A percentile compares a stretch with the other conserved stretches of the same genome.
These are phyloP conservation scores for Nyctanthes arbortristis DNA, from an alignment of 257 asterid genomes.

Conservation along the genomic window DNA sequence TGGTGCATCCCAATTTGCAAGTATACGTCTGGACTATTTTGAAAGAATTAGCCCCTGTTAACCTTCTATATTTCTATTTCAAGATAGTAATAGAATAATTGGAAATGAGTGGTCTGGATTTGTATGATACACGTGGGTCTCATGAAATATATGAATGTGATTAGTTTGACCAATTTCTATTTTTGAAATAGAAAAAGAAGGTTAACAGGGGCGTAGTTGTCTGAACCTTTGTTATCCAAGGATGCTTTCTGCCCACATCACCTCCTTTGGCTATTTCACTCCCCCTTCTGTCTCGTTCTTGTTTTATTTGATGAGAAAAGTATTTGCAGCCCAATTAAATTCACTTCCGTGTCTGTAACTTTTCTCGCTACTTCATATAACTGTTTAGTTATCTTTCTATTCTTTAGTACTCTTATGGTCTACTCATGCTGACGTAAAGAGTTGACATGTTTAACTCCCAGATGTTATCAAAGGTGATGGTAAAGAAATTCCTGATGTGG, in stretches of 20 bases:
- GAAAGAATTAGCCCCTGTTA: no score
- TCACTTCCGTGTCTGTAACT: background rate
- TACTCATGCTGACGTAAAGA: constrained; percentile 11
- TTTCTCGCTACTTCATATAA: background rate
- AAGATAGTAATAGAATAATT: no score
- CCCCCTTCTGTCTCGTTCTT: background rate
- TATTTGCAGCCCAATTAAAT: background rate
- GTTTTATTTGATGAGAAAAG: background rate
- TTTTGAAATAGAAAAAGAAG: no score
- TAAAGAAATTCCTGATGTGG: constrained; percentile 72
- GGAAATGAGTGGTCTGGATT: no score
- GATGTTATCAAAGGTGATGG: constrained; percentile 74
- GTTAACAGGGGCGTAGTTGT: no score
- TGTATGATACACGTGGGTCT: no score
- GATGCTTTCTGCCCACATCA: background rate
- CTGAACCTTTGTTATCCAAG: background rate
- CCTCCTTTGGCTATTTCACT: background rate
- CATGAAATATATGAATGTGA: background rate
- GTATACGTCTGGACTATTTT: no score
- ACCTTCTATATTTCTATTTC: no score
- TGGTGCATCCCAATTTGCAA: no score
- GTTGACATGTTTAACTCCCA: constrained; percentile 20
- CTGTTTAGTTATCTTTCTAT: constrained; percentile 1
- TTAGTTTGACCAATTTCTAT: no score
- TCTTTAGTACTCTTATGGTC: constrained; percentile 2